Percentiles rank a stretch among this genome's conserved stretches.
Conservation (phyloP, 169 alveolate genomes). For the Theileria annulata region DNA sequence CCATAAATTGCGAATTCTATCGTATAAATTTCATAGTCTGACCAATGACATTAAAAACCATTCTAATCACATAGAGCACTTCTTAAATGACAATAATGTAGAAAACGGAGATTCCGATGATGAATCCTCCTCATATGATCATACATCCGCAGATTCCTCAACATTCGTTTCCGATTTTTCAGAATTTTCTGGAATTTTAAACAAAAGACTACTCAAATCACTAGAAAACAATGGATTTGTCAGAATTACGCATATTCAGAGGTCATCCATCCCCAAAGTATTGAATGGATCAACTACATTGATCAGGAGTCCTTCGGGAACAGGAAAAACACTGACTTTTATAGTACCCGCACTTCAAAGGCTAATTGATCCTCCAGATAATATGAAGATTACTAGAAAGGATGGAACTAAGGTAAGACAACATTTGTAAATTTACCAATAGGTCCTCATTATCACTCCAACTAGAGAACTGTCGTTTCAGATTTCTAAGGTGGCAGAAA, state of each 20-base stretch:
- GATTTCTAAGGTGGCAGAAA: conserved; percentile 63
- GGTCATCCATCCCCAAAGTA: conserved; percentile 93
- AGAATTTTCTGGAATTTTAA: conserved; percentile 18
- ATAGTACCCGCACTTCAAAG: conserved; percentile 96
- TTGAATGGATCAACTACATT: conserved; percentile 94
- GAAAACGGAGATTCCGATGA: neutral
- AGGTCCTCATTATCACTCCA: conserved; percentile 77
- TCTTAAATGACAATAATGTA: neutral
- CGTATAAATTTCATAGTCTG: neutral
- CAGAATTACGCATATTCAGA: conserved; percentile 92
- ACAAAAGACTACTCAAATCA: conserved; percentile 49
- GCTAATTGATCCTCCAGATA: conserved; percentile 77
- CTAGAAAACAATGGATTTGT: conserved; percentile 70
- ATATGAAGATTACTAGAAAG: conserved; percentile 38
- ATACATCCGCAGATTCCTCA: conserved; percentile 39
- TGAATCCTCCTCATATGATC: conserved; percentile 16
- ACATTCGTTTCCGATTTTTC: conserved; percentile 30
- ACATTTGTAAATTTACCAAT: neutral
- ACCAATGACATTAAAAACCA: neutral
- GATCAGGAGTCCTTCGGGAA: conserved; percentile 97
- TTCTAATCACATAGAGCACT: neutral
- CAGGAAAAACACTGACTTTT: conserved; percentile 98
- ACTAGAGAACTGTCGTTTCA: conserved; percentile 82
- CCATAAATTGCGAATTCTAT: conserved; percentile 3
- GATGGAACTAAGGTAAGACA: conserved; percentile 59